Evolutionary conservation across 306 rosid species (phyloP).

Genomic region (Malus domestica): DNA sequence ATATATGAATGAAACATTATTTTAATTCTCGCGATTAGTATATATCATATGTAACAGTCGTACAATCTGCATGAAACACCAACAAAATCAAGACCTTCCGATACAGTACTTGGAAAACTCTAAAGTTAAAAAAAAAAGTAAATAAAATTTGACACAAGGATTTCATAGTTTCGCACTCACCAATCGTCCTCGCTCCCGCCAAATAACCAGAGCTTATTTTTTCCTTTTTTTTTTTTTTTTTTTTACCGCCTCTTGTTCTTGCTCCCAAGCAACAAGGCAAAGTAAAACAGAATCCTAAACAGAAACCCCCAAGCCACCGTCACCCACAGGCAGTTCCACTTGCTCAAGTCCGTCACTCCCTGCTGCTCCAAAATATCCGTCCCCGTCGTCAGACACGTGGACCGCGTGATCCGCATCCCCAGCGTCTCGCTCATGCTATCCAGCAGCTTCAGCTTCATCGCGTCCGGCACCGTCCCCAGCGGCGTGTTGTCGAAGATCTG

Average conservation of each 20-base stretch:
- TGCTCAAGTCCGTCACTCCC: conserved; percentile 62
- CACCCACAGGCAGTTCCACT: conserved; percentile 77
- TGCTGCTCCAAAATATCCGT: conserved; percentile 56
- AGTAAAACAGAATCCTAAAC: conserved; percentile 79
- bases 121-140: background rate
- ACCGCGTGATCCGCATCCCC: conserved; percentile 47
- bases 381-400: conserved; percentile 85
- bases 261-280: conserved; percentile 64
- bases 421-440: conserved; percentile 53
- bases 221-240: background rate
- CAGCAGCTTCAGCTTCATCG: conserved; percentile 52
- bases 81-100: background rate
- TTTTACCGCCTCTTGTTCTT: conserved; percentile 76
- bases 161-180: background rate
- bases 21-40: background rate
- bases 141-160: background rate
- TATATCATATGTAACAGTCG: background rate
- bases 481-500: conserved; percentile 87
- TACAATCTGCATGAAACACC: background rate
- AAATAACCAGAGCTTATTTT: background rate
- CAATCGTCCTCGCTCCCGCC: background rate
- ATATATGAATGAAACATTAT: background rate
- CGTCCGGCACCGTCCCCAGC: conserved; percentile 32
- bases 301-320: conserved; percentile 94
- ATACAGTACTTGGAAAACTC: background rate